A percentile compares a stretch with the other conserved stretches of the same genome.
Evolutionary conservation across 148 eudicot species (phyloP).

Genomic region (Spergularia marina): DNA sequence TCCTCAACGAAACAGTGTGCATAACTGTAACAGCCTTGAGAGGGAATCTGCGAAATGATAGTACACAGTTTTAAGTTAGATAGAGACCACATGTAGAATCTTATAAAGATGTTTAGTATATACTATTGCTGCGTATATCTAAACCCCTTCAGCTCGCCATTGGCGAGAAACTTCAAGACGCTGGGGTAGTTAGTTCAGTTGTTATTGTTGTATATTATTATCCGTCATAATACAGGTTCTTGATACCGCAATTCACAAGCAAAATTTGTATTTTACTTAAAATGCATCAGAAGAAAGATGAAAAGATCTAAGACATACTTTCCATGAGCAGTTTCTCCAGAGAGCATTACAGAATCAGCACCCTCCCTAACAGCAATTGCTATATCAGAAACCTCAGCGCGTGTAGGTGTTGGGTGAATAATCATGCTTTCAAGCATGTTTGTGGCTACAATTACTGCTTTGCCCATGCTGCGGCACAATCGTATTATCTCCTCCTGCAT

Average conservation of each 20-base stretch:
- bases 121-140: too few species aligned
- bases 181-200: too few species aligned
- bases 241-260: too few species aligned
- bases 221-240: too few species aligned
- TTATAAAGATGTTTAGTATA: background rate
- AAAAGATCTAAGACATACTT: constrained; percentile 52
- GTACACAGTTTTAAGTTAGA: background rate
- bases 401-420: constrained; percentile 96
- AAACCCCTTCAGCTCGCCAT: background rate
- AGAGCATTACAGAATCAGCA: constrained; percentile 98
- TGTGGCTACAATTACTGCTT: constrained; percentile 97
- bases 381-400: constrained; percentile 98
- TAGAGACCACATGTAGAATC: background rate
- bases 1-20: constrained; percentile 96
- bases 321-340: constrained; percentile 99
- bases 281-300: constrained; percentile 12
- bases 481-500: constrained; percentile 90
- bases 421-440: constrained; percentile 99
- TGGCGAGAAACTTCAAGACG: too few species aligned
- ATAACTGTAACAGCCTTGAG: constrained; percentile 95
- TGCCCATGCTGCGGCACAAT: constrained; percentile 92
- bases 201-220: too few species aligned
- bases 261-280: background rate
- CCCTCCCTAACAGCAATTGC: constrained; percentile 98
- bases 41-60: constrained; percentile 62